These are phyloP conservation scores for Arthrinium phaeospermum DNA, from an alignment of 2,329 filamentous ascomycete species.

Conservation along the genomic window DNA sequence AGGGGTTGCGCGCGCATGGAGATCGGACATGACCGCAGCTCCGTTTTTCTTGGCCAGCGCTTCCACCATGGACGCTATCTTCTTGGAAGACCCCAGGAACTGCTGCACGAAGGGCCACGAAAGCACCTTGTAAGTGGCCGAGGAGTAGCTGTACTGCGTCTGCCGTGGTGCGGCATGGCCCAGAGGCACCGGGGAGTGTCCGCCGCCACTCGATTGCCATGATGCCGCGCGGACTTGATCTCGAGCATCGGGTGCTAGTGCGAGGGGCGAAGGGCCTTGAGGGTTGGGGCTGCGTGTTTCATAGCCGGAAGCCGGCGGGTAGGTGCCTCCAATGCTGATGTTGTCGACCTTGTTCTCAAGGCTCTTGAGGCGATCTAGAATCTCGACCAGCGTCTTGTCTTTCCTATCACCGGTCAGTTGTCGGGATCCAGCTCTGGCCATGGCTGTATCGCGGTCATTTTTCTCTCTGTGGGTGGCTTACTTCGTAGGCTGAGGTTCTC, in stretches of 20 bases:
- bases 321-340: constrained; percentile 39
- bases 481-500: constrained; percentile 67
- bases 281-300: constrained; percentile 8
- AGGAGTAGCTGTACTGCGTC: constrained; percentile 40
- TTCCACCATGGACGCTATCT: constrained; percentile 39
- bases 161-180: neutral
- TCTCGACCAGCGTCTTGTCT: constrained; percentile 67
- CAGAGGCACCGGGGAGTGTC: neutral
- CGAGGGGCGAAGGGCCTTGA: neutral
- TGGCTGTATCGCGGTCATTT: neutral
- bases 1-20: constrained; percentile 29
- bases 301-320: constrained; percentile 25
- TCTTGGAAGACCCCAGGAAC: constrained; percentile 41
- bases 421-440: neutral
- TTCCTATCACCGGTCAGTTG: constrained; percentile 51
- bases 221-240: neutral
- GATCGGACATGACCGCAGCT: constrained; percentile 40
- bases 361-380: constrained; percentile 60
- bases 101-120: constrained; percentile 54
- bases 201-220: neutral
- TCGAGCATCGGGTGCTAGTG: constrained; percentile 6
- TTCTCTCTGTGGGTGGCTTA: constrained; percentile 44
- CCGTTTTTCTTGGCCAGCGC: constrained; percentile 43
- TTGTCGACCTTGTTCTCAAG: constrained; percentile 63
- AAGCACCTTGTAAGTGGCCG: constrained; percentile 56